Evolutionary conservation across 352 stramenopile species (phyloP).

Genomic region (Pythium dissimile): DNA sequence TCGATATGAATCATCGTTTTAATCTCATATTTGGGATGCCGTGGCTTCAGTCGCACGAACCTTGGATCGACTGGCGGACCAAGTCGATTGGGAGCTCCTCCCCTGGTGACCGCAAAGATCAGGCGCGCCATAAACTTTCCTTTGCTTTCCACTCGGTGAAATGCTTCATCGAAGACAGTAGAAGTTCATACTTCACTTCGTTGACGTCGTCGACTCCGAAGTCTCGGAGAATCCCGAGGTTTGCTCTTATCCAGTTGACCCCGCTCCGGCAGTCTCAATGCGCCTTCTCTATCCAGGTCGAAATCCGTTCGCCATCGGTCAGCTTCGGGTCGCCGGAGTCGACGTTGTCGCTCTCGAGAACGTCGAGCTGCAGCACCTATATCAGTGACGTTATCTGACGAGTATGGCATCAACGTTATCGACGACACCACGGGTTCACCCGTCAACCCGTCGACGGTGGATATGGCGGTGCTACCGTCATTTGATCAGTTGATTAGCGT

Average conservation of each 20-base stretch:
- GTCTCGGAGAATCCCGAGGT: too few relatives aligned
- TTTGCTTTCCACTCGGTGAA: not conserved
- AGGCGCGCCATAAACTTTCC: constrained; percentile 9
- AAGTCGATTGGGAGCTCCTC: constrained; percentile 15
- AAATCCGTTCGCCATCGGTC: too few relatives aligned
- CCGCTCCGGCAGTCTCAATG: too few relatives aligned
- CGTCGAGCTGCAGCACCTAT: too few relatives aligned
- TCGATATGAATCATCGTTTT: constrained; percentile 6
- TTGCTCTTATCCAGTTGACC: too few relatives aligned
- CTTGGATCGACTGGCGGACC: constrained; percentile 15
- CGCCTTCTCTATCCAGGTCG: too few relatives aligned
- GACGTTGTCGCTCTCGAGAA: too few relatives aligned
- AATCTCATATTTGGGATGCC: constrained; percentile 22
- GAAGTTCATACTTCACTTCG: not conserved
- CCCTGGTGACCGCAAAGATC: not conserved
- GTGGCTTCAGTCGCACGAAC: constrained; percentile 13
- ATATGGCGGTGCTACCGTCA: not conserved
- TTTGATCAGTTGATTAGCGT: not conserved
- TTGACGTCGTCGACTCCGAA: not conserved
- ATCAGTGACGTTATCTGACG: too few relatives aligned
- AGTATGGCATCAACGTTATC: not conserved
- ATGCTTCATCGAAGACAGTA: too few relatives aligned
- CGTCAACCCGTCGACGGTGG: not conserved
- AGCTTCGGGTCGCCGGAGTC: too few relatives aligned
- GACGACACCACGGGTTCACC: not conserved